These are phyloP conservation scores for Pyrenula aspistea DNA, from an alignment of 495 filamentous ascomycete species.

Conservation along the genomic window DNA sequence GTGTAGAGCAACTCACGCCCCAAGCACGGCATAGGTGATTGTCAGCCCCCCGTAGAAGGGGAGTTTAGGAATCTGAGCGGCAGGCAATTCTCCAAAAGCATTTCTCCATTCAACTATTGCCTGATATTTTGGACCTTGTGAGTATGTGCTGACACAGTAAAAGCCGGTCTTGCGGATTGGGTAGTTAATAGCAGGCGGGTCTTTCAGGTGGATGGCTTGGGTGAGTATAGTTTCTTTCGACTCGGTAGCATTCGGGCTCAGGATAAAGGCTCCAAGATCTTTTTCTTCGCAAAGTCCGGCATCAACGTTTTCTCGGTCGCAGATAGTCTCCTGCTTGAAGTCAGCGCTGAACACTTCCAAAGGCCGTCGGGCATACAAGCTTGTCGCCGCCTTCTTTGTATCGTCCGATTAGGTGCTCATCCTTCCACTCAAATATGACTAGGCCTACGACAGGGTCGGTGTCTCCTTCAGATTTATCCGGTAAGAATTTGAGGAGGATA, in stretches of 20 bases:
- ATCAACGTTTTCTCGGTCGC: conserved; percentile 56
- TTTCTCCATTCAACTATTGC: conserved; percentile 87
- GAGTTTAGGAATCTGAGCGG: conserved; percentile 89
- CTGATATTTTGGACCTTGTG: conserved; percentile 47
- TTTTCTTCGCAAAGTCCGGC: conserved; percentile 55
- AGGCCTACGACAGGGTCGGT: conserved; percentile 69
- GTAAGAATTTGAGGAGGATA: conserved; percentile 72
- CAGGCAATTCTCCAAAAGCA: conserved; percentile 91
- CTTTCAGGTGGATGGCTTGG: conserved; percentile 69
- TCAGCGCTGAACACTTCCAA: not conserved
- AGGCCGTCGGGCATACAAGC: not conserved
- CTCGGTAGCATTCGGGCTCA: conserved; percentile 59
- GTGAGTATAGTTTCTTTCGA: conserved; percentile 63
- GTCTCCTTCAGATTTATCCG: conserved; percentile 37
- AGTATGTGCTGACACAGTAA: conserved; percentile 80
- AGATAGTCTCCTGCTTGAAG: conserved; percentile 46
- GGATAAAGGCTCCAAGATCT: conserved; percentile 75
- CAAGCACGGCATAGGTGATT: conserved; percentile 84
- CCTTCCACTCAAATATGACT: conserved; percentile 88
- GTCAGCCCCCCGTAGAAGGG: conserved; percentile 95
- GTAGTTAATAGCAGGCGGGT: conserved; percentile 64
- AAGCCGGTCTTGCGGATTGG: conserved; percentile 80
- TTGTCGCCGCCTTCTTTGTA: conserved; percentile 20
- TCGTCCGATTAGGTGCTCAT: conserved; percentile 65
- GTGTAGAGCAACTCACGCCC: conserved; percentile 38